Evolutionary conservation across 306 rosid genomes (phyloP).

Genomic region (Sphenostylis stenocarpa): DNA sequence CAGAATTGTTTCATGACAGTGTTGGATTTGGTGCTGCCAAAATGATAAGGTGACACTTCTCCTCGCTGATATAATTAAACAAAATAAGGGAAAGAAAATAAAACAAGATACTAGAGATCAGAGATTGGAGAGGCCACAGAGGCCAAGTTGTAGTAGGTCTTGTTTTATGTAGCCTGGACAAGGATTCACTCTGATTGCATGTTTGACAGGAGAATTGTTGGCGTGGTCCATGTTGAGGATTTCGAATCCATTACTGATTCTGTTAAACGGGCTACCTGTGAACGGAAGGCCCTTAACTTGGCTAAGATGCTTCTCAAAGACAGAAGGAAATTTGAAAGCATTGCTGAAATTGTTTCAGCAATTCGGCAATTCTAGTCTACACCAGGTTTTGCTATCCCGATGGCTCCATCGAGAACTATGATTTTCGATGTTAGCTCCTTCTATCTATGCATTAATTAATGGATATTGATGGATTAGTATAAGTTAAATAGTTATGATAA

Average conservation of each 20-base stretch:
- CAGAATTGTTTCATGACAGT: constrained; percentile 61
- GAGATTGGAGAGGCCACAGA: not conserved
- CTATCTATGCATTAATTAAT: too few species aligned
- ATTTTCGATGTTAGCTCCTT: not conserved
- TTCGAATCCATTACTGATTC: constrained; percentile 63
- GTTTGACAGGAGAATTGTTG: constrained; percentile 68
- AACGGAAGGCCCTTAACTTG: constrained; percentile 51
- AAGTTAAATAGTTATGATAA: too few species aligned
- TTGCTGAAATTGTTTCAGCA: constrained; percentile 52
- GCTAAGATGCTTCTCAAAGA: constrained; percentile 70
- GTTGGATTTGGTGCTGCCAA: constrained; percentile 80
- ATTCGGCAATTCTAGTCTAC: constrained; percentile 35
- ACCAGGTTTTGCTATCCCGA: not conserved
- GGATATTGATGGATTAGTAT: too few species aligned
- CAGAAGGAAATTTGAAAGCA: constrained; percentile 49
- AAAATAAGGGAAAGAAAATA: not conserved
- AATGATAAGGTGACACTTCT: constrained; percentile 65
- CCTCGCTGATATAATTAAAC: not conserved
- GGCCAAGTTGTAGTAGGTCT: not conserved
- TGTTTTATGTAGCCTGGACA: not conserved
- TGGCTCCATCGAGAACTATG: not conserved
- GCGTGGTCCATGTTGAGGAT: constrained; percentile 79
- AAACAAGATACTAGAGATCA: not conserved
- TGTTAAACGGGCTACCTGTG: constrained; percentile 57
- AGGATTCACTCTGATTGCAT: not conserved